These are phyloP conservation scores for Chenopodium berlandieri DNA, from an alignment of 148 eudicot genomes.

Conservation along the genomic window DNA sequence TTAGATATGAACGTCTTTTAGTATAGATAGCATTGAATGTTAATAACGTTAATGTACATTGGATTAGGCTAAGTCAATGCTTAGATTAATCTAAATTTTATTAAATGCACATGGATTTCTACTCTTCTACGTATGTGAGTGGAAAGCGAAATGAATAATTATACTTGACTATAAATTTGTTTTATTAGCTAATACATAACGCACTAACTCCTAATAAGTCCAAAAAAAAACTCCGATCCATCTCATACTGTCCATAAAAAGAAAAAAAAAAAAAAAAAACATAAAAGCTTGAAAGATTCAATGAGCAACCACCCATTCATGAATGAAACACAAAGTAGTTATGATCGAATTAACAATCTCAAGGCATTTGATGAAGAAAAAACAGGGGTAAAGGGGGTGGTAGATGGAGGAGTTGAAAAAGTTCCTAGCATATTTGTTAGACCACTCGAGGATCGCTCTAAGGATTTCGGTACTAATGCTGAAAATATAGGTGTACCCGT, in stretches of 20 bases:
- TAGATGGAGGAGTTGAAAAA: constrained; percentile 20
- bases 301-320: background rate
- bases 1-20: too few relatives aligned
- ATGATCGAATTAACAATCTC: constrained; percentile 22
- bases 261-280: too few relatives aligned
- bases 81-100: too few relatives aligned
- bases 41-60: too few relatives aligned
- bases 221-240: background rate
- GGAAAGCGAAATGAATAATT: too few relatives aligned
- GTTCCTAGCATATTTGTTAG: constrained; percentile 38
- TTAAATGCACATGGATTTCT: too few relatives aligned
- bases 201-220: too few relatives aligned
- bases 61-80: too few relatives aligned
- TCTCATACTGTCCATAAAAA: background rate
- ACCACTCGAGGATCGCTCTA: constrained; percentile 24
- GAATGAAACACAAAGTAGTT: background rate
- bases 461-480: constrained; percentile 8
- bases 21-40: too few relatives aligned
- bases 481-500: constrained; percentile 25
- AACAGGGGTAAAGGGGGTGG: constrained; percentile 43
- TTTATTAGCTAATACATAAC: too few relatives aligned
- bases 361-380: constrained; percentile 42
- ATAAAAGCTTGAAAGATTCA: background rate
- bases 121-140: too few relatives aligned
- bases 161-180: too few relatives aligned